Percentiles rank a stretch among this genome's conserved stretches.
Evolutionary conservation across 1,139 yeast species (phyloP).

Genomic region (Pichia terricola): DNA sequence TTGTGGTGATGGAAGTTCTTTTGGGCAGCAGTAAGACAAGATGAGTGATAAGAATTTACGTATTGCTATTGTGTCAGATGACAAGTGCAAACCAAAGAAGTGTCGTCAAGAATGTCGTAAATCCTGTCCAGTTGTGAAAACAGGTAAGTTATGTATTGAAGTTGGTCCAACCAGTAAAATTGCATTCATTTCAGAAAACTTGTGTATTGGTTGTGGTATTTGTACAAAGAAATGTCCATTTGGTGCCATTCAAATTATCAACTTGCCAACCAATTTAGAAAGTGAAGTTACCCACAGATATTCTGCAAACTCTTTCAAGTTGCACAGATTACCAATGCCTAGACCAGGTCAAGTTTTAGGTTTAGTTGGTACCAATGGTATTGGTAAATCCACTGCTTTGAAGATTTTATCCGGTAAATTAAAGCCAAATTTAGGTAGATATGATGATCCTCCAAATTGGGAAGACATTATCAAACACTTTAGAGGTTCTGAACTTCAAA

Average conservation of each 20-base stretch:
- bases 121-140: constrained; percentile 94
- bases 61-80: constrained; percentile 90
- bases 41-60: constrained; percentile 63
- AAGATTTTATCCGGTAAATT: constrained; percentile 97
- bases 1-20: too few relatives aligned
- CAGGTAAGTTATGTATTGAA: constrained; percentile 96
- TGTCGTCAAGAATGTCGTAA: constrained; percentile 97
- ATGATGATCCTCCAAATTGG: constrained; percentile 97
- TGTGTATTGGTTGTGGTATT: constrained; percentile 99
- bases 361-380: constrained; percentile 97
- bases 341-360: constrained; percentile 99
- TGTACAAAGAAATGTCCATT: constrained; percentile 98
- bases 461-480: constrained; percentile 80
- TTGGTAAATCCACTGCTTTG: constrained; percentile 96
- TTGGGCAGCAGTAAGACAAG: background rate
- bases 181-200: constrained; percentile 88
- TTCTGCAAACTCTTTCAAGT: constrained; percentile 93
- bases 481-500: constrained; percentile 96
- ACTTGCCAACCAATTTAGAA: constrained; percentile 90
- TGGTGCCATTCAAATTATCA: constrained; percentile 91
- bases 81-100: constrained; percentile 95
- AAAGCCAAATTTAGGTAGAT: constrained; percentile 91
- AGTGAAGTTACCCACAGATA: constrained; percentile 91
- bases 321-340: constrained; percentile 95
- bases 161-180: constrained; percentile 85